Percentiles rank a stretch among this genome's conserved stretches.
Evolutionary conservation across 805 yeast genomes (phyloP).

Genomic region (Kazachstania africana): DNA sequence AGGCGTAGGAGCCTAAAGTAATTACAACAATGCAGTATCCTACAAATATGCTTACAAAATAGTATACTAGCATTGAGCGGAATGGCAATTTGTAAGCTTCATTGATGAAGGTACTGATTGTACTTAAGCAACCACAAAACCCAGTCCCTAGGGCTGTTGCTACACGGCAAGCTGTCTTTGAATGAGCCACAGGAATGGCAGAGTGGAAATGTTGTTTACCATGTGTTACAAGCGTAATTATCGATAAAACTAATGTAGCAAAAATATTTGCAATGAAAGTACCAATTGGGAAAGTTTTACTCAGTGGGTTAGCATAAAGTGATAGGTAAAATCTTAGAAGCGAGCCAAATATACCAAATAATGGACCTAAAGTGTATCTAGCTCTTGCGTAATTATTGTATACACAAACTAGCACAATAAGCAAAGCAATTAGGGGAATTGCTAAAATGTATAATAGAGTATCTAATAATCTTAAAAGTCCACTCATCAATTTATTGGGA

Average conservation of each 20-base stretch:
- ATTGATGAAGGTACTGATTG: conserved; percentile 66
- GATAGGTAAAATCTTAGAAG: conserved; percentile 45
- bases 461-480: conserved; percentile 1
- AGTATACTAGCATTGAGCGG: conserved; percentile 39
- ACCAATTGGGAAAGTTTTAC: conserved; percentile 41
- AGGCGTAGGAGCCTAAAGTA: conserved; percentile 59
- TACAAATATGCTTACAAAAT: conserved; percentile 31
- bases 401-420: conserved; percentile 21
- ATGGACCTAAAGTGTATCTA: conserved; percentile 55
- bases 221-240: conserved; percentile 23
- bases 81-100: conserved; percentile 40
- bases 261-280: conserved; percentile 38
- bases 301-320: conserved; percentile 33
- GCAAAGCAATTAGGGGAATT: conserved; percentile 18
- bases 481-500: conserved; percentile 2
- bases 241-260: conserved; percentile 22
- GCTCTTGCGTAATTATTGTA: conserved; percentile 36
- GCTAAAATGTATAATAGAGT: conserved; percentile 2
- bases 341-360: conserved; percentile 68
- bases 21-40: conserved; percentile 42
- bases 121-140: conserved; percentile 58
- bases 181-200: conserved; percentile 21
- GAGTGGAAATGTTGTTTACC: conserved; percentile 28
- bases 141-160: conserved; percentile 49
- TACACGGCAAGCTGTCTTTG: conserved; percentile 36